Percentiles rank a stretch among this genome's conserved stretches.
Evolutionary conservation across 441 rosid genomes (phyloP).

Genomic region (Adansonia gregorii): DNA sequence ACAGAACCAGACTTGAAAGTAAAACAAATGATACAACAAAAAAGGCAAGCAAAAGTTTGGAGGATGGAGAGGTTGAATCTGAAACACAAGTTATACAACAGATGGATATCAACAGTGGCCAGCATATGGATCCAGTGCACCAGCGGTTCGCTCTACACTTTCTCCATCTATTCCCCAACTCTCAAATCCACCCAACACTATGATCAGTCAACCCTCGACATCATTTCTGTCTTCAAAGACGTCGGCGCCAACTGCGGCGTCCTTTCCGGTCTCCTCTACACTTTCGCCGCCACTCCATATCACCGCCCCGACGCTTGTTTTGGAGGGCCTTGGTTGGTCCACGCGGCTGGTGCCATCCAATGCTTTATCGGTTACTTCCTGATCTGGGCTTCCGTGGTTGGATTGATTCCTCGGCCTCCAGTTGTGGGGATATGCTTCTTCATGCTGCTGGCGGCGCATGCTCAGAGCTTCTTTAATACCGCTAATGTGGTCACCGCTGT

Average conservation of each 20-base stretch:
- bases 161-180: constrained; percentile 67
- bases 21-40: constrained; percentile 1
- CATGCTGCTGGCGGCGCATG: constrained; percentile 67
- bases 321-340: constrained; percentile 76
- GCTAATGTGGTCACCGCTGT: constrained; percentile 77
- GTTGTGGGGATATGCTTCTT: constrained; percentile 72
- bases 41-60: constrained; percentile 12
- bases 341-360: constrained; percentile 62
- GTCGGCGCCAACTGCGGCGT: constrained; percentile 80
- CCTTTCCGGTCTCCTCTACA: constrained; percentile 70
- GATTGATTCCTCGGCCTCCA: constrained; percentile 64
- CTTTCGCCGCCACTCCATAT: constrained; percentile 48
- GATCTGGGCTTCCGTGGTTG: constrained; percentile 81
- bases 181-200: constrained; percentile 76
- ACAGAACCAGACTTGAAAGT: not conserved
- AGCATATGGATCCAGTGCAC: constrained; percentile 86
- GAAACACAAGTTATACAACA: constrained; percentile 32
- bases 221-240: constrained; percentile 88
- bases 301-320: constrained; percentile 26
- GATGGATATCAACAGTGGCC: constrained; percentile 75
- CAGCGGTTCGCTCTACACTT: constrained; percentile 70
- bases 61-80: constrained; percentile 17
- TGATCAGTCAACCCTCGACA: constrained; percentile 85
- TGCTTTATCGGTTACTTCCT: constrained; percentile 69
- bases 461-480: constrained; percentile 72